Evolutionary conservation across 2,329 filamentous ascomycete genomes (phyloP), one percentile per base, ranked within the genome.

Genomic region (Fonsecaea erecta): DNA sequence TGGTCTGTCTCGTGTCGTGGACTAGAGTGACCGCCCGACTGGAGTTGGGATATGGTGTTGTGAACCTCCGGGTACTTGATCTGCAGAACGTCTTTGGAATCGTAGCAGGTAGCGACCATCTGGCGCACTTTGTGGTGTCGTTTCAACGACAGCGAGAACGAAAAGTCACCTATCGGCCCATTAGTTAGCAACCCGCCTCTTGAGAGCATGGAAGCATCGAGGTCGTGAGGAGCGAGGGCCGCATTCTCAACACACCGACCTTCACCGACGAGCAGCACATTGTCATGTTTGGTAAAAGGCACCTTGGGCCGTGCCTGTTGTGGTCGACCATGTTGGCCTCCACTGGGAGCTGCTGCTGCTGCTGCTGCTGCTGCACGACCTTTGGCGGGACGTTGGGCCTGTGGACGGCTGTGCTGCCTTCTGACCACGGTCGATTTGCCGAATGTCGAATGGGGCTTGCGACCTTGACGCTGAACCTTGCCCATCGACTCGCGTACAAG

Each of bases 41-140:
- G 35, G 46, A 67, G 55, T 43, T 54, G 61, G 12, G 26, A 26
- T 24, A 67, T 53, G 2, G 66, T 71, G 7, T 55, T 58, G 26
- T 35, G 43, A 0, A 84, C 89, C 70, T 92, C 87, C 0, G 92
- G 91, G 72, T 94, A 93, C 78, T 96, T 97, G 66, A 79, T 81
- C 11, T 81, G 77, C 1, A 97, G 82, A 58, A 71, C 72, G 28
- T 79, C 75, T 59, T 75, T 72, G 12, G 75, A 77, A 67, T 83
- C 81, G 66, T 80, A 82, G 68, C 77, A 79, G 35, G 80, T 82
- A 8, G 80, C 79, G 30, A 77, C 71, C 8, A 82, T 65, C 14
- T 67, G 53, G 55, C 71, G 75, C 68, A 78, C 81, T 62, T 74
- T 74, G 70, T 82, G 76, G 65, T 80, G 74, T 28, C 70, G 74